Percentiles rank a stretch among this genome's conserved stretches.
Conservation (phyloP, 2,329 filamentous ascomycete genomes). For the Scolecobasidium constrictum region DNA sequence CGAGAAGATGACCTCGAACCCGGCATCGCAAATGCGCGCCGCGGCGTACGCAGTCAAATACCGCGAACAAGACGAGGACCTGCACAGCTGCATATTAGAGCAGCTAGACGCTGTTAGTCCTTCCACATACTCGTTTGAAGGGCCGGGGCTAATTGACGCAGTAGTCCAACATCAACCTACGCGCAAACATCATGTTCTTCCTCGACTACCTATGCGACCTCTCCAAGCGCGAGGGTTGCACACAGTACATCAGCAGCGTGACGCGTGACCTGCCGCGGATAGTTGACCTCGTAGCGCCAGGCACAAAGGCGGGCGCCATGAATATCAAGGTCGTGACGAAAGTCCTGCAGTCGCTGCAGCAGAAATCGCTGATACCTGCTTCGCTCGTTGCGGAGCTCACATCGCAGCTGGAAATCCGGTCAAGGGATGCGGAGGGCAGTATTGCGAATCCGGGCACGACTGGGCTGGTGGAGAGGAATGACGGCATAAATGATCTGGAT, state of each 20-base stretch:
- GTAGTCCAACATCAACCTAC: slow-evolving; percentile 87
- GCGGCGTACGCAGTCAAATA: slow-evolving; percentile 92
- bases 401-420: not conserved
- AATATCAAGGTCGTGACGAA: slow-evolving; percentile 89
- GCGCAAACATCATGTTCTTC: slow-evolving; percentile 99
- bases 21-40: slow-evolving; percentile 81
- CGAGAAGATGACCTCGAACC: slow-evolving; percentile 81
- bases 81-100: slow-evolving; percentile 95
- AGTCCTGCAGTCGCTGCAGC: slow-evolving; percentile 9
- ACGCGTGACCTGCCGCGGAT: slow-evolving; percentile 85
- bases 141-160: slow-evolving; percentile 8
- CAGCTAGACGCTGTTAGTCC: slow-evolving; percentile 68
- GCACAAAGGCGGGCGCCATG: slow-evolving; percentile 76
- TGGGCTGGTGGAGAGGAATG: slow-evolving; percentile 1
- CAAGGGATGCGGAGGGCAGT: not conserved
- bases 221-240: slow-evolving; percentile 62
- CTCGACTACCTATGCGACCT: slow-evolving; percentile 89
- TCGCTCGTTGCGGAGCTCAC: not conserved
- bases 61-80: slow-evolving; percentile 88
- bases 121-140: not conserved
- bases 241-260: slow-evolving; percentile 86
- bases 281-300: slow-evolving; percentile 82
- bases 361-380: slow-evolving; percentile 1
- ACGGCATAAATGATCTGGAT: slow-evolving; percentile 2
- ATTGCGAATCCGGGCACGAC: not conserved